Evolutionary conservation across 257 asterid species (phyloP).

Genomic region (Penstemon eatonii): DNA sequence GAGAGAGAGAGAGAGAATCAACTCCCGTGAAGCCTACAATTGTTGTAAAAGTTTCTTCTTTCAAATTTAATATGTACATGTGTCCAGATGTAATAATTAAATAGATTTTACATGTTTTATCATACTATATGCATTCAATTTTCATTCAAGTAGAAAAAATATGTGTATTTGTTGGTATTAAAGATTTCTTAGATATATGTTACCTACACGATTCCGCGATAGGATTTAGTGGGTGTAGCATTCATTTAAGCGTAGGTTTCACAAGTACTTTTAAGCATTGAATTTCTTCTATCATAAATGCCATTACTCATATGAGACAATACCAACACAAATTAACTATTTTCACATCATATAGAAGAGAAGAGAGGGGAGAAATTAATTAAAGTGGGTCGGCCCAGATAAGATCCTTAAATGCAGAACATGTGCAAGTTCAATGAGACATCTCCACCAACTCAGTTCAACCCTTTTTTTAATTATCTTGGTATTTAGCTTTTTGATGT

Average conservation of each 20-base stretch:
- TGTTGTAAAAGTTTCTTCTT: conserved; percentile 22
- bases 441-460: background rate
- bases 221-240: no score
- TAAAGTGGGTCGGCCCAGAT: conserved; percentile 6
- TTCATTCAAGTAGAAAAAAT: no score
- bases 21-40: conserved; percentile 52
- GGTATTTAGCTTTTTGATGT: conserved; percentile 32
- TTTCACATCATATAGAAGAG: conserved; percentile 17
- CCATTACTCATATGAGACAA: conserved; percentile 12
- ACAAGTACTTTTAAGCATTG: conserved; percentile 21
- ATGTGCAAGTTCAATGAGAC: conserved; percentile 44
- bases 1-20: conserved; percentile 43
- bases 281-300: conserved; percentile 13
- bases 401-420: conserved; percentile 38
- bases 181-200: no score
- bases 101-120: no score
- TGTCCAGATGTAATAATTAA: no score
- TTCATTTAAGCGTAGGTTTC: background rate
- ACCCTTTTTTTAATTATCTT: background rate
- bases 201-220: no score
- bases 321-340: conserved; percentile 5
- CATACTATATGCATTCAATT: no score
- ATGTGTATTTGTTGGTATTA: no score
- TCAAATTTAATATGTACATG: background rate
- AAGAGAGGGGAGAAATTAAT: background rate